phyloP scores from a whole-genome alignment of 352 stramenopile genomes.

The Albugo candida region DNA sequence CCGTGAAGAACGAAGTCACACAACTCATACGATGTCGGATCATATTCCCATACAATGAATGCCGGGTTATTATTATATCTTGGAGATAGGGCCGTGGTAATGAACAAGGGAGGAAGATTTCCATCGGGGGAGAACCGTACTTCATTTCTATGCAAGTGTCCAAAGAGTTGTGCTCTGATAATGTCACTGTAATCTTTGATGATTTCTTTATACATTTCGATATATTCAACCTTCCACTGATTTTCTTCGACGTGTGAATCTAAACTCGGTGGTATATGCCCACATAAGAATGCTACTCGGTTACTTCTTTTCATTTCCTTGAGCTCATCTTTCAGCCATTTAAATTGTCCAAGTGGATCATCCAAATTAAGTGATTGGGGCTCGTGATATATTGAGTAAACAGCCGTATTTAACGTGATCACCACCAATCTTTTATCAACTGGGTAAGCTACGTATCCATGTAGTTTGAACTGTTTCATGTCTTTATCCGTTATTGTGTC shows the following conservation, averaged over 20 bases:
- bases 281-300: slow-evolving; percentile 71
- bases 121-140: slow-evolving; percentile 20
- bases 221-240: slow-evolving; percentile 77
- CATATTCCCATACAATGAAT: slow-evolving; percentile 76
- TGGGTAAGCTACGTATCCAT: slow-evolving; percentile 41
- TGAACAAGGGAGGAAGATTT: slow-evolving; percentile 33
- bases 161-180: slow-evolving; percentile 80
- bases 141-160: slow-evolving; percentile 84
- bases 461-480: slow-evolving; percentile 27
- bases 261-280: slow-evolving; percentile 81
- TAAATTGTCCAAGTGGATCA: slow-evolving; percentile 82
- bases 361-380: no score
- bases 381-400: slow-evolving; percentile 42
- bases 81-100: slow-evolving; percentile 69
- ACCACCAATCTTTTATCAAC: slow-evolving; percentile 41
- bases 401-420: slow-evolving; percentile 59
- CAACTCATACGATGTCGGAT: slow-evolving; percentile 40
- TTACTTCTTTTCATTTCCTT: slow-evolving; percentile 17
- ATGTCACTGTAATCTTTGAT: no score
- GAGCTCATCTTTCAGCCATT: slow-evolving; percentile 74
- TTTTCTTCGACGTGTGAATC: slow-evolving; percentile 65
- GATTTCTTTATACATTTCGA: slow-evolving; percentile 49
- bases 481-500: slow-evolving; percentile 26
- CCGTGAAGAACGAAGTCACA: slow-evolving; percentile 55
- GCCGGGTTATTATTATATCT: slow-evolving; percentile 81